Percentiles rank a stretch among this genome's conserved stretches.
These are phyloP conservation scores for Trypethelium eluteriae DNA, from an alignment of 495 filamentous ascomycete genomes.

Conservation along the genomic window DNA sequence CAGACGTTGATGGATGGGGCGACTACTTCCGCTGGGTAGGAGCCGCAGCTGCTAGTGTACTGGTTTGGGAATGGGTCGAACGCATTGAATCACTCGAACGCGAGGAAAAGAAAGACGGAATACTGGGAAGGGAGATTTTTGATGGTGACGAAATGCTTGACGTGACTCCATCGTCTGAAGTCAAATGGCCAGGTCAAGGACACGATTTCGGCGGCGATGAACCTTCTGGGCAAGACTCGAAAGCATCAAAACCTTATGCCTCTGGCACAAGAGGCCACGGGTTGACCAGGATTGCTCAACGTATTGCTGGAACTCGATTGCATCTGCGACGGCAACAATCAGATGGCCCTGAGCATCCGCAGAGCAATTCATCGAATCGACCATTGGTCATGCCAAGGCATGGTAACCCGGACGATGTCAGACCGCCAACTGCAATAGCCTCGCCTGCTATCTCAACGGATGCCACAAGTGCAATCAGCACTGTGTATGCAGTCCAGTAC, in stretches of 20 bases:
- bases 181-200: constrained; percentile 45
- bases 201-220: constrained; percentile 15
- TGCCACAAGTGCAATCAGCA: constrained; percentile 68
- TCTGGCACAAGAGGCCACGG: constrained; percentile 22
- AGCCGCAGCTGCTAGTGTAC: constrained; percentile 87
- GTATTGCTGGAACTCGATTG: constrained; percentile 13
- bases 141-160: constrained; percentile 96
- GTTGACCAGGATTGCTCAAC: constrained; percentile 18
- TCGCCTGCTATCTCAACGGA: constrained; percentile 74
- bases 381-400: not conserved
- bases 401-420: not conserved
- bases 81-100: constrained; percentile 94
- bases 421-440: constrained; percentile 52
- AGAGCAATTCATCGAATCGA: not conserved
- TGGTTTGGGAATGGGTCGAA: constrained; percentile 99
- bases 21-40: constrained; percentile 98
- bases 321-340: not conserved
- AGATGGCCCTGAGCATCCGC: not conserved
- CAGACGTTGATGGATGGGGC: constrained; percentile 86
- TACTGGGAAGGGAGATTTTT: constrained; percentile 87
- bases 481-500: constrained; percentile 76
- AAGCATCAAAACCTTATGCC: constrained; percentile 10
- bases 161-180: constrained; percentile 54
- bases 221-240: constrained; percentile 5
- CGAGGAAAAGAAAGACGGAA: constrained; percentile 92